These are phyloP conservation scores for Arbutus unedo DNA, from an alignment of 148 eudicot species.

Conservation along the genomic window DNA sequence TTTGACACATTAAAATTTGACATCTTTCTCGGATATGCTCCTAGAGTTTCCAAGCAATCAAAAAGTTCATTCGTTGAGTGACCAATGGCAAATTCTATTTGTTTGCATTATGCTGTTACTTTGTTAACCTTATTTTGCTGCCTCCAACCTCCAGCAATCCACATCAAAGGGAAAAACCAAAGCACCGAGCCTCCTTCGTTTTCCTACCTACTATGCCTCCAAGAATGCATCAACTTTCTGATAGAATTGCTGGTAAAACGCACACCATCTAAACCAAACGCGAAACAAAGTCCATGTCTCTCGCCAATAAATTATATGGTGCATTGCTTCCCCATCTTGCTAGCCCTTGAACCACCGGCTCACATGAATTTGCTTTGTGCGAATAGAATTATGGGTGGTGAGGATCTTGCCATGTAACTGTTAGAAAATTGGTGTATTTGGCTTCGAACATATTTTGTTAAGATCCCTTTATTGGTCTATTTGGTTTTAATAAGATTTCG, in stretches of 20 bases:
- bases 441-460: too few relatives aligned
- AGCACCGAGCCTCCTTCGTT: background rate
- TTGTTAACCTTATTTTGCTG: background rate
- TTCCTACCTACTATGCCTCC: background rate
- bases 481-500: background rate
- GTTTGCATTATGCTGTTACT: background rate
- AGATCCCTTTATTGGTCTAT: background rate
- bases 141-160: background rate
- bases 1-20: too few relatives aligned
- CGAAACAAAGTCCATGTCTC: background rate
- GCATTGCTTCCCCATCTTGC: background rate
- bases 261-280: background rate
- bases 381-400: background rate
- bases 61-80: background rate
- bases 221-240: background rate
- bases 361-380: background rate
- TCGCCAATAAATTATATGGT: background rate
- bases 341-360: background rate
- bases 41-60: background rate
- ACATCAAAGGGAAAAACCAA: background rate
- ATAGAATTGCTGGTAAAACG: background rate
- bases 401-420: background rate
- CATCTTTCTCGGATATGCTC: too few relatives aligned
- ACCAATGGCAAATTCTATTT: too few relatives aligned
- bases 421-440: background rate